These are phyloP conservation scores for Blastobotrys persicus DNA, from an alignment of 1,139 yeast genomes.

Conservation along the genomic window DNA sequence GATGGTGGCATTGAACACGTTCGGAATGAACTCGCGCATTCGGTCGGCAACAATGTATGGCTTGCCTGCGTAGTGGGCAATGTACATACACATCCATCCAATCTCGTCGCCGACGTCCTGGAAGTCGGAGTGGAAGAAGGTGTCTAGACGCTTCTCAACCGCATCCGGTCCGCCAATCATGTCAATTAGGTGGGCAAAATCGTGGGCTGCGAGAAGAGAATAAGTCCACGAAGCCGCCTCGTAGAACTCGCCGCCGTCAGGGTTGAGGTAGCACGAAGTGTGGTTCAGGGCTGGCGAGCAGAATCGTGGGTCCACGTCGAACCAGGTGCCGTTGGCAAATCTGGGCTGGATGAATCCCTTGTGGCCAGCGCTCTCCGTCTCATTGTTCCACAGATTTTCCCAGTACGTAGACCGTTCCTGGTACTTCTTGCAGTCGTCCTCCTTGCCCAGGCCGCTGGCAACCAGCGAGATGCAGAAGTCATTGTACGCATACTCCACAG, in stretches of 20 bases:
- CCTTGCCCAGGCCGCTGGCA: conserved; percentile 37
- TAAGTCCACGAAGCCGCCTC: conserved; percentile 17
- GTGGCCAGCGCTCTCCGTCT: conserved; percentile 35
- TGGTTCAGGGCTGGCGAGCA: conserved; percentile 16
- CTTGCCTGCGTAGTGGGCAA: conserved; percentile 15
- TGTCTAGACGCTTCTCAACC: conserved; percentile 39
- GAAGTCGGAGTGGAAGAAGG: conserved; percentile 14
- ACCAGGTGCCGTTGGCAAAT: conserved; percentile 38
- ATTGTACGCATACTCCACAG: conserved; percentile 43
- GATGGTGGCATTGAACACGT: conserved; percentile 34
- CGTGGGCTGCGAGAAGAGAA: conserved; percentile 38
- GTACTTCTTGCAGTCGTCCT: conserved; percentile 35
- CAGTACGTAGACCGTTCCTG: conserved; percentile 40
- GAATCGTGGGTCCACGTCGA: conserved; percentile 22
- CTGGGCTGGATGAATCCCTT: conserved; percentile 42
- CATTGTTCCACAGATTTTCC: conserved; percentile 42
- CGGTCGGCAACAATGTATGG: conserved; percentile 17
- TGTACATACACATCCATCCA: conserved; percentile 17
- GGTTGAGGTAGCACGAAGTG: conserved; percentile 35
- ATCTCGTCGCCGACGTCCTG: conserved; percentile 40
- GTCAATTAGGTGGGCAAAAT: conserved; percentile 35
- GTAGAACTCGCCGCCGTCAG: conserved; percentile 27
- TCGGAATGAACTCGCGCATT: conserved; percentile 19
- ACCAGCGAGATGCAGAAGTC: conserved; percentile 42
- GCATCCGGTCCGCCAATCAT: conserved; percentile 37